Base-by-base conservation (phyloP, 495 filamentous ascomycete genomes). In the Penicillium robsamsonii region DNA sequence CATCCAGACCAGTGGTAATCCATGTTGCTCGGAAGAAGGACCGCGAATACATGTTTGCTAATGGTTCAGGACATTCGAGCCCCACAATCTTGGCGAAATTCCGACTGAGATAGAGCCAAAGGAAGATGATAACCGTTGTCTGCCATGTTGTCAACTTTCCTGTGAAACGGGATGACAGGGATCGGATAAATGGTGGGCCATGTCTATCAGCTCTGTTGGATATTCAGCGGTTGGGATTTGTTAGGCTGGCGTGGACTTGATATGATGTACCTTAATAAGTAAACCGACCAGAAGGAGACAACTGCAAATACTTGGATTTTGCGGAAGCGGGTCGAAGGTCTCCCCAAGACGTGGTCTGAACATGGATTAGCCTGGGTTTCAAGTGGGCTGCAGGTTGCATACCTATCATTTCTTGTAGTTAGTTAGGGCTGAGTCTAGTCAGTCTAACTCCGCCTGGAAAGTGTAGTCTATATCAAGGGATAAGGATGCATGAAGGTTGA, bases 1-100 rank as follows among this genome's bases (percentile, higher is more conserved):
- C 94, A 68, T 98, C 94, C 54, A 98, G 70, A 0, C 91, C 94
- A 0, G 94, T 98, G 38, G 93, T 87, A 22, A 96, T 84, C 94
- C 93, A 97, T 76, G 94, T 97, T 64, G 94, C 95, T 46, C 95
- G 87, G 73, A 97, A 98, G 74, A 95, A 98, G n/a, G 89, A 86
- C 44, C 91, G 80, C 44, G 87, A 90, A 73, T 98, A 98, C 63
- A 97, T 87, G 68, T 96, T 96, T 48, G 92, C 88, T 60, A 98
- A 78, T 20, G 94, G 94, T 56, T 98, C 94, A 13, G 94, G 94
- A 58, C 87, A 89, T 63, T 96, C 94, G 35, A 98, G 84, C 12
- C 90, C 90, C 49, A 96, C 79, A 6, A 98, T 84, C 60, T 95
- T 94, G 61, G 87, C 90, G 54, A 98, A 93, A 70, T 97, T 97